Base-by-base conservation (phyloP, 2,329 filamentous ascomycete genomes). In the Penicillium sclerotiorum region DNA sequence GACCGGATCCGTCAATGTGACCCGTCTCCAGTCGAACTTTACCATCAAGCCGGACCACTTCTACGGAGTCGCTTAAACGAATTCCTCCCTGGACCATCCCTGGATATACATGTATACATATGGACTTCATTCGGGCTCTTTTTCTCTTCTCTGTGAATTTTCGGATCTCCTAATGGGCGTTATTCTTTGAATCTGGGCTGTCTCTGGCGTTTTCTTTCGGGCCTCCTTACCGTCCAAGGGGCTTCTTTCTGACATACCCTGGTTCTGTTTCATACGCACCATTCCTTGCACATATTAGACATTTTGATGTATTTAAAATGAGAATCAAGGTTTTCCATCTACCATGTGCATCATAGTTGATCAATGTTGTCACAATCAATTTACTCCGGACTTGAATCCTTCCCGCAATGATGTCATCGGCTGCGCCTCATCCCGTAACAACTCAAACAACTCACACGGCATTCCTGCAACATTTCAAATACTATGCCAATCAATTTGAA, bases 1-100 rank as follows among this genome's bases (percentile, higher is more conserved):
- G 35, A 36, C 45, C 7, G 65, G 64, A 3, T 49, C 47, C 18
- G 38, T 32, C 36, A 68, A 68, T 47, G 52, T 65, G 33, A 67
- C 61, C 8, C 47, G 54, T 3, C 35, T 42, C 20, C 44, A 48
- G 20, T 48, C 33, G 18, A 41, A 43, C 36, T 68, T 67, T 52
- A 32, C 23, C n/a, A 57, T 57, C 50, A 49, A 33, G 11, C 55
- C 55, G 9, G 33, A 49, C 27, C 11, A 28, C 8, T 50, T 57
- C 18, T 66, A 64, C 52, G 65, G 65, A 17, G 63, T 62, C 47
- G 61, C 62, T 11, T 68, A 58, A 59, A 45, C 13, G 12, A 12
- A 21, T 20, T 15, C 9, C 11, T 25, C 23, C 7, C 30, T 44
- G 8, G 18, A 17, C 11, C 36, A 22, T 15, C 13, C 21, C 45